These are phyloP conservation scores for Dendrobium catenatum DNA, from an alignment of 106 monocot genomes.

Conservation along the genomic window DNA sequence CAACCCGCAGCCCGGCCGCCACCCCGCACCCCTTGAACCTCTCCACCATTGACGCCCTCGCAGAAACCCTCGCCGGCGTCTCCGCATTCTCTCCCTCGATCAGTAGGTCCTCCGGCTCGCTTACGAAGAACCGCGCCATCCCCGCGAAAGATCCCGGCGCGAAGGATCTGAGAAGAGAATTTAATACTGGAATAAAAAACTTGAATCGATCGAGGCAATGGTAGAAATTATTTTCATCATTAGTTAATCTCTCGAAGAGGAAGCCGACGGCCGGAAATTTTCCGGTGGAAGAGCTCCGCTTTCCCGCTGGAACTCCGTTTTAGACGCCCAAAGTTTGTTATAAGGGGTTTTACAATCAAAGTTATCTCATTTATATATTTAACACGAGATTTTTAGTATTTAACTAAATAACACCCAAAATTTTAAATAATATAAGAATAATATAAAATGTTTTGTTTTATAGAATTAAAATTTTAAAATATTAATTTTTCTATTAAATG, in stretches of 20 bases:
- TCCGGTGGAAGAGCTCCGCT: background rate
- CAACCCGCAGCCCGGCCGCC: constrained; percentile 36
- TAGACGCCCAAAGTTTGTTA: too few species aligned
- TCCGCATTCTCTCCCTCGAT: constrained; percentile 6
- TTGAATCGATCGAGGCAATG: background rate
- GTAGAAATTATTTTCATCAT: background rate
- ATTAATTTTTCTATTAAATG: too few species aligned
- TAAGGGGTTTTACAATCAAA: too few species aligned
- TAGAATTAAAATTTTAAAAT: too few species aligned
- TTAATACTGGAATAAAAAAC: background rate
- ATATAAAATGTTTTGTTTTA: too few species aligned
- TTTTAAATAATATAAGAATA: too few species aligned
- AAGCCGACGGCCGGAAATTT: background rate
- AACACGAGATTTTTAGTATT: too few species aligned
- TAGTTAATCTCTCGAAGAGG: background rate
- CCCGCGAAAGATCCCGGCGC: background rate
- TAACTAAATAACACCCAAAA: too few species aligned
- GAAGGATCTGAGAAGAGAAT: background rate
- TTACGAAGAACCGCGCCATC: constrained; percentile 15
- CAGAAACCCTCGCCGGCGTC: constrained; percentile 17
- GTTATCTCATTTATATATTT: too few species aligned
- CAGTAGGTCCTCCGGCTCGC: background rate
- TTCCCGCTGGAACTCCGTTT: background rate
- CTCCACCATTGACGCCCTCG: constrained; percentile 53
- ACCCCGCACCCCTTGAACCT: constrained; percentile 50